Base-by-base conservation (phyloP, 371 early-diverging fungal genomes). In the Vittaforma corneae region DNA sequence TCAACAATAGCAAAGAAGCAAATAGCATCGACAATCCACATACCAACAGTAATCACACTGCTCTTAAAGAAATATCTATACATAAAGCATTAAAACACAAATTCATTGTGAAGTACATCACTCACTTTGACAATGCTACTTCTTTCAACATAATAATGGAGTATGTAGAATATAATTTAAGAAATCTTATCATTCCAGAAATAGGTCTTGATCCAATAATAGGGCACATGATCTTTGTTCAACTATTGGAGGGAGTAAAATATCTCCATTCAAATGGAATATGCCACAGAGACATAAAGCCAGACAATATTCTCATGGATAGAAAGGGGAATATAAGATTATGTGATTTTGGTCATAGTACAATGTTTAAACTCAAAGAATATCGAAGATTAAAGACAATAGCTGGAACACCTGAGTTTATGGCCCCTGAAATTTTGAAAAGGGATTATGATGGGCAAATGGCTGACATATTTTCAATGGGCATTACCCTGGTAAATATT, bases 241-340 rank as follows among this genome's bases (percentile, higher is more conserved):
- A 97, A 79, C 87, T 97, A 33, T 86, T 95, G 28, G 88, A 88
- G 71, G 97, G 95, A 0, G 87, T 95, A 11, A 91, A 91, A 72
- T 94, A 91, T 78, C 94, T 95, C 77, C 98, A 97, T 79, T 82
- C 89, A 48, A 88, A 89, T 71, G 90, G 89, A 62, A 91, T 97
- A 72, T 92, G 91, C 33, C 98, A 97, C 77, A 83, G 93, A 37
- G 88, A 88, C 76, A 68, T 88, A 40, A 88, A 88, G 80, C 84
- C 84, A 9, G 86, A 87, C 75, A 87, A 86, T 82, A 82, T 79
- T 40, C 70, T 82, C 16, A 63, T 81, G 5, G 64, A 66, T 47
- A 35, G 51, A 14, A 45, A 64, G 5, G 67, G 66, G 32, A 68
- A 67, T 16, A 34, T 80, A 28, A 80, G 77, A 38, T 52, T 80